Conservation (phyloP, 768 basidiomycete species). For the Russula virescens region DNA sequence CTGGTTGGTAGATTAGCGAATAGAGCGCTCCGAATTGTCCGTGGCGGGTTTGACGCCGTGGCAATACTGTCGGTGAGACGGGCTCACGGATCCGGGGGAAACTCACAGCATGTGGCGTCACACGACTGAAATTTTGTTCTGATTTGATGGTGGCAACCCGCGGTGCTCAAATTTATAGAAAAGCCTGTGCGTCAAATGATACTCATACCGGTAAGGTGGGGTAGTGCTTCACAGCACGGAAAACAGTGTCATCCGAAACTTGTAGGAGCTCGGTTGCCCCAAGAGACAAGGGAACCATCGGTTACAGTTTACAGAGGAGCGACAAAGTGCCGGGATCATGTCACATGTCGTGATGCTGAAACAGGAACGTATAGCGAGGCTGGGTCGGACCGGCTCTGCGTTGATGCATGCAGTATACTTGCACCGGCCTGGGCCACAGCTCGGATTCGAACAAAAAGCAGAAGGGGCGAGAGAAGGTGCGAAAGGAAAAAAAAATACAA, state of each 20-base stretch:
- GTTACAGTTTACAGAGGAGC: neutral
- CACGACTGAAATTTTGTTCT: neutral
- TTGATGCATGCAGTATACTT: neutral
- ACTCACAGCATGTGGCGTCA: neutral
- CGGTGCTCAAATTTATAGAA: too few relatives aligned
- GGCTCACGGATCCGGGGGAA: neutral
- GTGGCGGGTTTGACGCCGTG: too few relatives aligned
- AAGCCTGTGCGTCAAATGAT: neutral
- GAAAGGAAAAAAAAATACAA: neutral
- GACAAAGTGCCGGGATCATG: neutral
- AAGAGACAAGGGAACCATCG: neutral
- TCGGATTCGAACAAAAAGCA: too few relatives aligned
- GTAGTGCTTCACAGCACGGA: too few relatives aligned
- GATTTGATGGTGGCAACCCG: neutral
- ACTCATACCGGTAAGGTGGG: too few relatives aligned
- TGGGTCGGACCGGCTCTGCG: neutral
- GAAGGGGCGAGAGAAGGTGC: too few relatives aligned
- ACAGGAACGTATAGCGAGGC: slow-evolving; percentile 3
- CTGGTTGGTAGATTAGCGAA: neutral
- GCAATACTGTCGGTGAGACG: neutral
- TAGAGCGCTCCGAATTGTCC: too few relatives aligned
- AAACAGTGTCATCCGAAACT: neutral
- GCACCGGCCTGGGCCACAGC: neutral
- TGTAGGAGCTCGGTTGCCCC: neutral
- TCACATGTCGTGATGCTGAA: neutral